Evolutionary conservation across 2,329 filamentous ascomycete species (phyloP).

Genomic region (Leptodontidium sp.): DNA sequence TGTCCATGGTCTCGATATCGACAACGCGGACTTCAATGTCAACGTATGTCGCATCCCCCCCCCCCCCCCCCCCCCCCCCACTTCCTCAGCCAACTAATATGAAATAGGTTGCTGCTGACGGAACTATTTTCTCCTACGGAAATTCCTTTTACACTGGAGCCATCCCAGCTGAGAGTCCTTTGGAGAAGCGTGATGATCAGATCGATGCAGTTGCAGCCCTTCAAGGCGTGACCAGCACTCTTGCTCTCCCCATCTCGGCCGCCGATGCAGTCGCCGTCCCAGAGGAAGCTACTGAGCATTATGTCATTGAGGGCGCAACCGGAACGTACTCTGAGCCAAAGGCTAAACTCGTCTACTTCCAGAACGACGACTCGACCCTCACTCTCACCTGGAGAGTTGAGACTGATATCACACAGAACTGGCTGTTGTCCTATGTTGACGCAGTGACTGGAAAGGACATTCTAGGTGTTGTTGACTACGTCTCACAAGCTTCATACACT

Average conservation of each 20-base stretch:
- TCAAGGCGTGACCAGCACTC: conserved; percentile 37
- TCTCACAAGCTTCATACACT: conserved; percentile 61
- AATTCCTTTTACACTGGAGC: conserved; percentile 57
- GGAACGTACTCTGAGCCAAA: conserved; percentile 61
- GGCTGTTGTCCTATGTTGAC: conserved; percentile 67
- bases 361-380: conserved; percentile 54
- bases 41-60: conserved; percentile 22
- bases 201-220: conserved; percentile 55
- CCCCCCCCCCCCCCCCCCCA: no score
- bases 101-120: conserved; percentile 57
- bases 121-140: conserved; percentile 65
- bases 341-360: conserved; percentile 63
- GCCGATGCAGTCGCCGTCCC: conserved; percentile 26
- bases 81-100: conserved; percentile 45
- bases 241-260: conserved; percentile 31
- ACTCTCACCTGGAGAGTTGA: conserved; percentile 65
- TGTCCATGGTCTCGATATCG: conserved; percentile 63
- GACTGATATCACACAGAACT: conserved; percentile 64
- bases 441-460: conserved; percentile 53
- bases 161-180: conserved; percentile 51
- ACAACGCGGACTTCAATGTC: conserved; percentile 55
- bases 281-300: conserved; percentile 27
- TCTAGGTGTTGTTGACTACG: conserved; percentile 64
- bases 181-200: conserved; percentile 52
- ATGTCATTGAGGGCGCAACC: conserved; percentile 54